Conservation (phyloP, 805 yeast species). For the Saccharomyces cerevisiae region DNA sequence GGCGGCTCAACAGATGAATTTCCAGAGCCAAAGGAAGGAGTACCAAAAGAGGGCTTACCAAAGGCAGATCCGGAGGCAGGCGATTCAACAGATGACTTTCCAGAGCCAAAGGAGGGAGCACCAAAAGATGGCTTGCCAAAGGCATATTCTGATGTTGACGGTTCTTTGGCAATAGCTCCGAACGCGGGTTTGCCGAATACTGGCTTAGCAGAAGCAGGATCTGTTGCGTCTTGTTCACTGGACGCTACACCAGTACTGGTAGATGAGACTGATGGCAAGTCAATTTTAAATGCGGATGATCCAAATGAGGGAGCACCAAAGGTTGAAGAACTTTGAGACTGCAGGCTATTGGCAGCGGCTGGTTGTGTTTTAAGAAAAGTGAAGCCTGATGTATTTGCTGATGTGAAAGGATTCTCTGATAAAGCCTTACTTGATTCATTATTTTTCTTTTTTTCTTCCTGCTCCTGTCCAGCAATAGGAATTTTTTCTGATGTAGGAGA, state of each 20-base stretch:
- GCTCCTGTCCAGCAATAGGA: background rate
- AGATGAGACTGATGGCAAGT: background rate
- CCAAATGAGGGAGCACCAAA: slow-evolving; percentile 20
- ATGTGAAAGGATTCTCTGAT: background rate
- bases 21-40: slow-evolving; percentile 9
- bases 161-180: no score
- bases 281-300: slow-evolving; percentile 5
- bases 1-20: background rate
- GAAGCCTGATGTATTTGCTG: background rate
- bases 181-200: slow-evolving; percentile 22
- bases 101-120: slow-evolving; percentile 4
- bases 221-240: slow-evolving; percentile 7
- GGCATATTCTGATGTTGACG: slow-evolving; percentile 1
- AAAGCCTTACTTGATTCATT: background rate
- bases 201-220: slow-evolving; percentile 9
- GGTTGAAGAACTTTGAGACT: background rate
- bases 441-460: background rate
- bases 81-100: slow-evolving; percentile 2
- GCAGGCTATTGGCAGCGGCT: background rate
- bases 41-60: slow-evolving; percentile 21
- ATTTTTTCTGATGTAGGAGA: background rate
- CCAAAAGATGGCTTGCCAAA: slow-evolving; percentile 24
- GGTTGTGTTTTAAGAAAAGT: background rate
- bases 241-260: slow-evolving; percentile 3
- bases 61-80: slow-evolving; percentile 9